Conservation (phyloP, 305 asterid species). For the Fraxinus angustifolia region DNA sequence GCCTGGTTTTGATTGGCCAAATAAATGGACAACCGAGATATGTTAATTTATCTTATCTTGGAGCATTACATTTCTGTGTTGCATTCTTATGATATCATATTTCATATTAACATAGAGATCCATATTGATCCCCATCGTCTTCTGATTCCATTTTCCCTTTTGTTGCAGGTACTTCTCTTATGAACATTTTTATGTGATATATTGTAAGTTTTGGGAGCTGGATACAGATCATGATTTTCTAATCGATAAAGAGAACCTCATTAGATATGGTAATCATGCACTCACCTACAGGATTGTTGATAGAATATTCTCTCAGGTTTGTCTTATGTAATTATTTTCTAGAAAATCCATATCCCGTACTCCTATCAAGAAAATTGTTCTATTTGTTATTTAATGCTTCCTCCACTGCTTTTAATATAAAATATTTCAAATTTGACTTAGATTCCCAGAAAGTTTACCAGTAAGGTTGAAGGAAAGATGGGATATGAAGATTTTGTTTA, state of each 20-base stretch:
- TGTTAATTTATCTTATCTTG: background rate
- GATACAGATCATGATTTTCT: slow-evolving; percentile 97
- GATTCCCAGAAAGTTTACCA: slow-evolving; percentile 94
- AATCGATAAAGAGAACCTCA: slow-evolving; percentile 95
- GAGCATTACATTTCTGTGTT: background rate
- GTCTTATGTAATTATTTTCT: slow-evolving; percentile 29
- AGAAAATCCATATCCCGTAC: slow-evolving; percentile 15
- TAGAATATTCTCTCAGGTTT: slow-evolving; percentile 95
- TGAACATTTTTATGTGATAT: slow-evolving; percentile 97
- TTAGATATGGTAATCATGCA: slow-evolving; percentile 97
- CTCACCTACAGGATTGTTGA: slow-evolving; percentile 98
- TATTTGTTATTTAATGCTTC: slow-evolving; percentile 21
- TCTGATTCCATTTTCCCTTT: slow-evolving; percentile 12
- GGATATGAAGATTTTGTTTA: slow-evolving; percentile 97
- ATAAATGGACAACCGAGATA: background rate
- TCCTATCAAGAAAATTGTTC: slow-evolving; percentile 20
- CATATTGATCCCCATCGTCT: slow-evolving; percentile 1
- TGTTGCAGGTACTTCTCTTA: slow-evolving; percentile 88
- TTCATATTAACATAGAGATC: background rate
- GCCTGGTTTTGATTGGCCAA: background rate
- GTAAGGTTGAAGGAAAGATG: slow-evolving; percentile 98
- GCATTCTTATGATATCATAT: slow-evolving; percentile 12
- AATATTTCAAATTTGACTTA: slow-evolving; percentile 32
- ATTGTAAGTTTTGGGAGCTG: slow-evolving; percentile 99
- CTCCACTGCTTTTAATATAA: slow-evolving; percentile 21